Evolutionary conservation across 371 early-diverging fungal species (phyloP), one percentile per base, ranked within the genome.

Genomic region (Mortierella sp.): DNA sequence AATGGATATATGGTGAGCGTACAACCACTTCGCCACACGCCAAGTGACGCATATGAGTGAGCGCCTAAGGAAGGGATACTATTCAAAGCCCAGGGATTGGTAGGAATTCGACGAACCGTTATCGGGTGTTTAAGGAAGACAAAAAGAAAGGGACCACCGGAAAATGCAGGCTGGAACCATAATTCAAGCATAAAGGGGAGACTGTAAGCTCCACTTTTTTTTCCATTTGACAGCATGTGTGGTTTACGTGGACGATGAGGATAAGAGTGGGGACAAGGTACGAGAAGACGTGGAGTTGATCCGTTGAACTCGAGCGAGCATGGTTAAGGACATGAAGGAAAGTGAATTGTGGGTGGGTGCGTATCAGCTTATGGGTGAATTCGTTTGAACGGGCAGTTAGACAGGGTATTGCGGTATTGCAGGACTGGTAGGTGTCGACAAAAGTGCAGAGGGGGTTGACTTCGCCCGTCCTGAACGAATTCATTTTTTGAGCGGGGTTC

Each of bases 11-110:
- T 4, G 21, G 41, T 41, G 41, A 16, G 35, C 18, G 32, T 18
- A 63, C 38, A 63, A 1, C 56, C 56, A 55, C 24, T 55, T n/a
- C 38, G 63, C 35, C 35, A 51, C 51, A 6, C 21, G 18, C 51
- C 51, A 63, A 7, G 35, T 63, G 63, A 35, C 63, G 38, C 63
- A 63, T 63, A 29, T 63, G 63, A 63, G 63, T 63, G 38, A 35
- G 49, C 49, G 49, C 16, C 6, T 49, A 3, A 18, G 7, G 18
- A 12, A 14, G 4, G 32, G 16, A 3, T 43, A 71, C 43, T 27
- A 27, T 12, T 1, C n/a, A 4, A 44, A 11, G 51, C 29, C 6
- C 24, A 41, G 72, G 72, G 54, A 49, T 27, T 46, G 72, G 35
- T n/a, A 35, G 51, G 46, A 72, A 7, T 12, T 11, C 24, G 12